Conservation (phyloP, 805 yeast genomes). For the Yamadazyma nakazawae region DNA sequence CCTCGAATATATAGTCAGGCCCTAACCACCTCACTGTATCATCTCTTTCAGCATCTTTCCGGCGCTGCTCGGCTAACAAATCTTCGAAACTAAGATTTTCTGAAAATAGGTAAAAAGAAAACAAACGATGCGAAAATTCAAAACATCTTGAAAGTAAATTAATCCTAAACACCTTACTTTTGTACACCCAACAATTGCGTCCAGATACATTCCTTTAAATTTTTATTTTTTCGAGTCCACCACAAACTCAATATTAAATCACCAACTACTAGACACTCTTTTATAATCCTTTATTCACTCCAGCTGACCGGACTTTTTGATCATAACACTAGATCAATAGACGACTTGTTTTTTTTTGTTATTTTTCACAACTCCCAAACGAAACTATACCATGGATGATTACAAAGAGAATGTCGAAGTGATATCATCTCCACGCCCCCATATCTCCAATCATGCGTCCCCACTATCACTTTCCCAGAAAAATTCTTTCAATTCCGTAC, state of each 20-base stretch:
- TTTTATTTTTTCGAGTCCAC: not conserved
- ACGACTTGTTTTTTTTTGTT: not conserved
- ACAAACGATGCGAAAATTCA: conserved; percentile 4
- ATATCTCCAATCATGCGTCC: not conserved
- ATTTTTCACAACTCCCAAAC: not conserved
- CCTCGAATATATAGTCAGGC: not conserved
- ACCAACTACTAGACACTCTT: not conserved
- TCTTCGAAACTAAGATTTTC: not conserved
- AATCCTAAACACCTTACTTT: not conserved
- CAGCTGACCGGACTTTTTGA: not conserved
- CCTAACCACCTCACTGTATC: not conserved
- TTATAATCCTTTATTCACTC: not conserved
- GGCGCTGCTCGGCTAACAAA: not conserved
- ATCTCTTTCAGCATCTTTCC: not conserved
- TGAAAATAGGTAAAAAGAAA: not conserved
- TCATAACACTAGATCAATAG: not conserved
- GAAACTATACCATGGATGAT: conserved; percentile 3
- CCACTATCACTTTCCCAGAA: conserved; percentile 5
- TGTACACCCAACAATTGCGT: conserved; percentile 5
- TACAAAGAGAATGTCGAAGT: conserved; percentile 7
- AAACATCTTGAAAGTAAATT: conserved; percentile 3
- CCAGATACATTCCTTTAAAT: conserved; percentile 1
- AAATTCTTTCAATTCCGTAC: conserved; percentile 8
- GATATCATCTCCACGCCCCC: conserved; percentile 1
- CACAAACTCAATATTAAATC: not conserved